Percentiles rank a stretch among this genome's conserved stretches.
Conservation (phyloP, 192 early-diverging fungal species). For the Kappamyces sp. region DNA sequence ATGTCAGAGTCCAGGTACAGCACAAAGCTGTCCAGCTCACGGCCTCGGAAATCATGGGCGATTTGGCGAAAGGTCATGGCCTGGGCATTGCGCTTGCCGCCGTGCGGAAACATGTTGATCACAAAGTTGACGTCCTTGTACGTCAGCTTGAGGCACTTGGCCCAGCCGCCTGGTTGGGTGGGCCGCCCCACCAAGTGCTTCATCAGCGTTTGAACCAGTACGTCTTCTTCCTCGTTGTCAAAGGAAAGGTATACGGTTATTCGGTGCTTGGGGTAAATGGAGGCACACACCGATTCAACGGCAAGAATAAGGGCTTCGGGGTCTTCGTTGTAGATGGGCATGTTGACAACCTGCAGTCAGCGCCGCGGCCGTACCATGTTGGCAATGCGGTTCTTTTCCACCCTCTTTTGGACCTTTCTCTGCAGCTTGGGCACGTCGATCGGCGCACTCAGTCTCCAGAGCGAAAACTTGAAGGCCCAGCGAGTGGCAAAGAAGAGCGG, state of each 20-base stretch:
- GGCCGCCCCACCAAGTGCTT: background rate
- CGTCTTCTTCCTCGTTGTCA: conserved; percentile 17
- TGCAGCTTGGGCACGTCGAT: background rate
- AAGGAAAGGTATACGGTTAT: conserved; percentile 17
- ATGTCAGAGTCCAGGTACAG: conserved; percentile 50
- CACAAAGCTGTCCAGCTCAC: conserved; percentile 26
- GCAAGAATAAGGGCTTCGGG: conserved; percentile 16
- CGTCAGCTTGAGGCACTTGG: conserved; percentile 12
- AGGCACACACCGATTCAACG: conserved; percentile 11
- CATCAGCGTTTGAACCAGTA: conserved; percentile 5
- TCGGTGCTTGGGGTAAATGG: conserved; percentile 8
- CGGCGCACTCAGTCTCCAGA: conserved; percentile 4
- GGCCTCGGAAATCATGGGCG: background rate
- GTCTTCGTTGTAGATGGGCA: conserved; percentile 26
- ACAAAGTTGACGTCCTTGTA: conserved; percentile 30
- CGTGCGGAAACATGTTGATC: conserved; percentile 42
- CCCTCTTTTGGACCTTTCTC: conserved; percentile 1
- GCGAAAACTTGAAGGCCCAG: conserved; percentile 15
- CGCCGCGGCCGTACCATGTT: conserved; percentile 5
- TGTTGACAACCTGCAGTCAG: conserved; percentile 13
- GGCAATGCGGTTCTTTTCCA: conserved; percentile 7
- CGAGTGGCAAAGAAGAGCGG: conserved; percentile 14
- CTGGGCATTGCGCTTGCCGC: conserved; percentile 47
- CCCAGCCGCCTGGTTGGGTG: conserved; percentile 1
- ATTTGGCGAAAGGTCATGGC: conserved; percentile 29